Evolutionary conservation across 176 grass and related monocot species (phyloP), one percentile per base, ranked within the genome.

Genomic region (Triticum urartu): DNA sequence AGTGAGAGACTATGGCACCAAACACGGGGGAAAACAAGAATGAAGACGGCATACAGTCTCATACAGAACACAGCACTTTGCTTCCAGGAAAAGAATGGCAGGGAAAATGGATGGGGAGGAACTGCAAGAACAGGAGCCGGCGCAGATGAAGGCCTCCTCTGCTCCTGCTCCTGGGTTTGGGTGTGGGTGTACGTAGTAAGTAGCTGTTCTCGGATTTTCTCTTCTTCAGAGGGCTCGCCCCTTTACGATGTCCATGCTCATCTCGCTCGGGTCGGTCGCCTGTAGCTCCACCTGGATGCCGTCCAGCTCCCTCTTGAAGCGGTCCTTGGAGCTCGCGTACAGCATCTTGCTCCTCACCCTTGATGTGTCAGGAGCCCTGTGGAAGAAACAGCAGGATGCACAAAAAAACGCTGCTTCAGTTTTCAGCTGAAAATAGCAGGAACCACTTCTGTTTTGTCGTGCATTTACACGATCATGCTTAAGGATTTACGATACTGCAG

Each of bases 231-330:
- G 83, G 84, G 93, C 95, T 80, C 95, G 91, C 56, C 77, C 64
- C 75, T 98, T 98, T 82, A 98, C n/a, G 35, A 95, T 98, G 34
- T 98, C 95, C 86, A 98, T 89, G 93, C 95, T 98, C 93, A 98
- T 98, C 79, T 98, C 95, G 6, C 95, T 98, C 1, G 95, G 95
- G 39, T 98, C 95, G 26, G 95, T 98, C 6, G 95, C 95, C 79
- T 98, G 95, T 34, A 98, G 86, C 88, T 98, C 95, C 62, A 98
- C 89, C 89, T 98, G 95, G 32, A 98, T 94, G 78, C 95, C 95
- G 5, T 98, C 95, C 9, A 98, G 91, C 83, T 98, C 95, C 81
- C 95, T 93, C 89, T 95, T 98, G 83, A 98, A 98, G 60, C 95
- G 83, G 70, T 98, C 95, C 91, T 98, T 98, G 18, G 95, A 98